Percentiles rank a stretch among this genome's conserved stretches.
Evolutionary conservation across 306 rosid species (phyloP).

Genomic region (Echinosophora koreensis): DNA sequence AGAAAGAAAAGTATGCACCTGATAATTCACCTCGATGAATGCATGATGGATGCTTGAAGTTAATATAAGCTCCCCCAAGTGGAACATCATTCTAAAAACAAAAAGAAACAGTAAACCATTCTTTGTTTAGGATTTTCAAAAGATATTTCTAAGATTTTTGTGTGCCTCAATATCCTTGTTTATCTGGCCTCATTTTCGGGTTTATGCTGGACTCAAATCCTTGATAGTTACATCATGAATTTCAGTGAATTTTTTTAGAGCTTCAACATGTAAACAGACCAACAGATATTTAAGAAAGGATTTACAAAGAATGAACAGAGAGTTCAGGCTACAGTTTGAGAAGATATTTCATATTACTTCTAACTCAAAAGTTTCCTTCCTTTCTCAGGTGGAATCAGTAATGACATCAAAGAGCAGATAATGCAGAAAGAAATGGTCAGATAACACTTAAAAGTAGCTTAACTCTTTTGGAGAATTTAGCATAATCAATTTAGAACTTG

Average conservation of each 20-base stretch:
- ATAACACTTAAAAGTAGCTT: not conserved
- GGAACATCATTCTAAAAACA: not conserved
- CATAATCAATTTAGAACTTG: conserved; percentile 35
- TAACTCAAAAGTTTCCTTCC: not conserved
- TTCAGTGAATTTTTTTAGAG: not conserved
- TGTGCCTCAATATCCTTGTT: no score
- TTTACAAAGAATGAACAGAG: not conserved
- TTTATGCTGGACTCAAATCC: not conserved
- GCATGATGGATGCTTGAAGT: conserved; percentile 5
- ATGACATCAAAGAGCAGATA: conserved; percentile 48
- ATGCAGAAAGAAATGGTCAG: conserved; percentile 61
- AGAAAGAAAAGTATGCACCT: no score
- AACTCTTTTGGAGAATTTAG: not conserved
- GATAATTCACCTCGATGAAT: not conserved
- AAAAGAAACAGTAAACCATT: no score
- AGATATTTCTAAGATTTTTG: not conserved
- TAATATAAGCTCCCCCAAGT: not conserved
- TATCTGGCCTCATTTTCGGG: no score
- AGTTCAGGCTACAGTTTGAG: not conserved
- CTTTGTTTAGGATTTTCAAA: not conserved
- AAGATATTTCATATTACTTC: conserved; percentile 21
- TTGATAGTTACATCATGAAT: not conserved
- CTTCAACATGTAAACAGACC: no score
- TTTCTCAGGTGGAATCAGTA: conserved; percentile 57
- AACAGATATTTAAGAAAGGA: not conserved